phyloP scores from a whole-genome alignment of 2,329 filamentous ascomycete species.

The Epichloe sp. region DNA sequence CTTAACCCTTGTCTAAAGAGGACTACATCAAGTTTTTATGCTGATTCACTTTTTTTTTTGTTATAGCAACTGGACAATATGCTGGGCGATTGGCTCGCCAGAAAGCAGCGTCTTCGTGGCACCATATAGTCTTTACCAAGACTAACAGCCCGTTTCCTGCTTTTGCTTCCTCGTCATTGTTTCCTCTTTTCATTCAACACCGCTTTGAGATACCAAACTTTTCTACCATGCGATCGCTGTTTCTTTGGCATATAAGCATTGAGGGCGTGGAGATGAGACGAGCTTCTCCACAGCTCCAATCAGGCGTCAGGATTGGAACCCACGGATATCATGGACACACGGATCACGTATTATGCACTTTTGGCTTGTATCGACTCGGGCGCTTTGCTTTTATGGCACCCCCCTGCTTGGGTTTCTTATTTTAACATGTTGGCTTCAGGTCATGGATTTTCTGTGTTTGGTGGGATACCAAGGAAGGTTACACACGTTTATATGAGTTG shows the following conservation, averaged over 20 bases:
- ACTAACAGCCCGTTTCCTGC: background rate
- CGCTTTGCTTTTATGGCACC: background rate
- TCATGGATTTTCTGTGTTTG: background rate
- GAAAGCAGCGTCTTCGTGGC: constrained; percentile 50
- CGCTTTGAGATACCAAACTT: constrained; percentile 4
- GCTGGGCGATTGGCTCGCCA: constrained; percentile 68
- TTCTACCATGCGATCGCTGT: background rate
- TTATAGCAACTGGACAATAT: constrained; percentile 67
- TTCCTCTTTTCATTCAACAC: background rate
- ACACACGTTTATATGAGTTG: constrained; percentile 6
- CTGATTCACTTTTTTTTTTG: background rate
- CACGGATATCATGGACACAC: background rate
- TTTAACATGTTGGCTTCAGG: background rate
- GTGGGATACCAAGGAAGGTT: background rate
- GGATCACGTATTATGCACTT: background rate
- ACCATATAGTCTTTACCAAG: constrained; percentile 21
- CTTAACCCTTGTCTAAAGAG: background rate
- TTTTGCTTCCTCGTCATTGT: background rate
- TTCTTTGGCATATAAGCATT: constrained; percentile 5
- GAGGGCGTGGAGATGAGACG: background rate
- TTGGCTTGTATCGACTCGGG: background rate
- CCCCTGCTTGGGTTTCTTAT: background rate
- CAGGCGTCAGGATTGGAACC: constrained; percentile 2
- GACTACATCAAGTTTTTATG: background rate
- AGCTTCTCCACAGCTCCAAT: background rate